Base-by-base conservation (phyloP, 2,329 filamentous ascomycete species). In the Xylaria sp. region DNA sequence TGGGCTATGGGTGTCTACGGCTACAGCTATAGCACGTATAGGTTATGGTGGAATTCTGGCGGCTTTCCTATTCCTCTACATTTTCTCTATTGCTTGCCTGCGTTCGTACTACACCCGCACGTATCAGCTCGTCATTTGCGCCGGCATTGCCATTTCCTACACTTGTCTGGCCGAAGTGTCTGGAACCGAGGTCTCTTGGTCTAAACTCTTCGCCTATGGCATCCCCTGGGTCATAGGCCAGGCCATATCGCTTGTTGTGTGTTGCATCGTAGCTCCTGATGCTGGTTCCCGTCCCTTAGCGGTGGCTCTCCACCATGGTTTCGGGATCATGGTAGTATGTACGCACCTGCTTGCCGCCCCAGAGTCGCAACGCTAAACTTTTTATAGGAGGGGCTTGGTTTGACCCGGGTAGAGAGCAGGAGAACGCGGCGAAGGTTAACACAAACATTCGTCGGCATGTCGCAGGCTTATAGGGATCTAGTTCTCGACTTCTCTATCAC, bases 151-250 rank as follows among this genome's bases (percentile, higher is more conserved):
- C 3, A 75, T 84, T 34, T 75, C 74, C 2, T 84, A 82, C 56
- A 77, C 79, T 2, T 79, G 75, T 44, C 68, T 85, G 20, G 78
- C 79, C 4, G 78, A 82, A 39, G 76, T 79, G 9, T 75, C 73
- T 8, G 67, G 68, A 18, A 59, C 62, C 7, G 54, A 65, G 1
- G 72, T 83, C 4, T 66, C 72, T 5, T 85, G 82, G 81, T 52
- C 59, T 20, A 83, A 81, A 59, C 61, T 84, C 2, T 74, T 77
- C 54, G 70, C 72, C 42, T 85, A 82, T 63, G 81, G 75, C 2
- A 72, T 85, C 26, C 79, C 83, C 1, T 86, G 81, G 80, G 65
- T 79, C 1, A 54, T 83, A 7, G 83, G 83, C 0, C 80, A 85
- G 62, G 79, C 72, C 1, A 74, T 85, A 47, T 76, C 77, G 44